Evolutionary conservation across 345 rosid species (phyloP).

Genomic region (Rhizophora apiculata): DNA sequence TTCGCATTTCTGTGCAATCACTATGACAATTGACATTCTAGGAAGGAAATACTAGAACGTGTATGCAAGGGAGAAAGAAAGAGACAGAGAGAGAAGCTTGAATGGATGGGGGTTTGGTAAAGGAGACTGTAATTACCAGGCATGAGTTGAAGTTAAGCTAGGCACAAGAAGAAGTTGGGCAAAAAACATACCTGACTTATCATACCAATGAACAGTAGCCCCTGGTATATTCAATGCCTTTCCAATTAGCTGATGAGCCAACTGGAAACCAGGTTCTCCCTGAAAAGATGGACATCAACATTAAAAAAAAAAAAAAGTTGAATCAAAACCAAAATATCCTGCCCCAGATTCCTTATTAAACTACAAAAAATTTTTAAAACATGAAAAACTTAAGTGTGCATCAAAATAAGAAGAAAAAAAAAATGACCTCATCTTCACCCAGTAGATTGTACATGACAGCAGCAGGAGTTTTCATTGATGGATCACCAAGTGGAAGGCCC

Average conservation of each 20-base stretch:
- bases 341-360: background rate
- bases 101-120: background rate
- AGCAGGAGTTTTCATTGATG: constrained; percentile 91
- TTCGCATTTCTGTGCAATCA: constrained; percentile 66
- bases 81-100: background rate
- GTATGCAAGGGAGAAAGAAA: background rate
- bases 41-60: background rate
- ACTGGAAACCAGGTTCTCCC: constrained; percentile 78
- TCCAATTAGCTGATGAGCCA: constrained; percentile 60
- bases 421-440: constrained; percentile 83
- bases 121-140: background rate
- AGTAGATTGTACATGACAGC: constrained; percentile 86
- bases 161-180: background rate
- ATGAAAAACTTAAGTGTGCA: background rate
- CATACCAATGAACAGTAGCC: constrained; percentile 92
- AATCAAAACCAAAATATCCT: background rate
- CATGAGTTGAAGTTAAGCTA: background rate
- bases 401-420: background rate
- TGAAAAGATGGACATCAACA: constrained; percentile 26
- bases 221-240: constrained; percentile 68
- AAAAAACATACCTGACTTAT: constrained; percentile 74
- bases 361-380: background rate
- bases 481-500: constrained; percentile 96
- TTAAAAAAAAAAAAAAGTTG: background rate
- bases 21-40: background rate